Percentiles rank a stretch among this genome's conserved stretches.
Evolutionary conservation across 2,329 filamentous ascomycete genomes (phyloP).

Genomic region (Exophiala sideris): DNA sequence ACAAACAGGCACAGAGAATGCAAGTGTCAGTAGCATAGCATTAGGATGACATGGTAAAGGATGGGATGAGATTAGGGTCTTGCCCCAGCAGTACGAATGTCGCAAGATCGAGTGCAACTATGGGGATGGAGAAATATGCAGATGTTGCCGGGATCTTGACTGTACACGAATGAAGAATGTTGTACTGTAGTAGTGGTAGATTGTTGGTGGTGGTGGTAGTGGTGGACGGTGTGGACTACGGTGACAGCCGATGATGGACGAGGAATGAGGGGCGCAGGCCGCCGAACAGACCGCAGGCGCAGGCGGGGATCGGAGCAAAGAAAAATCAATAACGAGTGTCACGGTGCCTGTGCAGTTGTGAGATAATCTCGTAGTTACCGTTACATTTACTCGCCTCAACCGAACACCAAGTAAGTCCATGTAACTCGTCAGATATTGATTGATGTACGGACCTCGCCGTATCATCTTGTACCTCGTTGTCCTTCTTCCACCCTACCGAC

Average conservation of each 20-base stretch:
- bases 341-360: background rate
- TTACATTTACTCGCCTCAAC: conserved; percentile 1
- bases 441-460: no score
- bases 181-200: background rate
- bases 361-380: background rate
- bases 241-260: conserved; percentile 8
- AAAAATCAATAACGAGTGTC: background rate
- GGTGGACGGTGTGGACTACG: conserved; percentile 3
- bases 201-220: background rate
- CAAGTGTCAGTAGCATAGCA: conserved; percentile 23
- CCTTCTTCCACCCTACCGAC: no score
- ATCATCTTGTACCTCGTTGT: no score
- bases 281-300: background rate
- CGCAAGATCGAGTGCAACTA: conserved; percentile 5
- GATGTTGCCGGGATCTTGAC: background rate
- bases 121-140: background rate
- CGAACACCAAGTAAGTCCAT: background rate
- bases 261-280: background rate
- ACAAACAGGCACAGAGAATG: conserved; percentile 1
- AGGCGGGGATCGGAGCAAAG: background rate
- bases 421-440: conserved; percentile 1
- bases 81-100: no score
- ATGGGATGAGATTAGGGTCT: background rate
- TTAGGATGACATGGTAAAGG: background rate
- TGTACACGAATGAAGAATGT: background rate